Evolutionary conservation across 1,284 basidiomycete genomes (phyloP).

Genomic region (Ceratobasidium sp.): DNA sequence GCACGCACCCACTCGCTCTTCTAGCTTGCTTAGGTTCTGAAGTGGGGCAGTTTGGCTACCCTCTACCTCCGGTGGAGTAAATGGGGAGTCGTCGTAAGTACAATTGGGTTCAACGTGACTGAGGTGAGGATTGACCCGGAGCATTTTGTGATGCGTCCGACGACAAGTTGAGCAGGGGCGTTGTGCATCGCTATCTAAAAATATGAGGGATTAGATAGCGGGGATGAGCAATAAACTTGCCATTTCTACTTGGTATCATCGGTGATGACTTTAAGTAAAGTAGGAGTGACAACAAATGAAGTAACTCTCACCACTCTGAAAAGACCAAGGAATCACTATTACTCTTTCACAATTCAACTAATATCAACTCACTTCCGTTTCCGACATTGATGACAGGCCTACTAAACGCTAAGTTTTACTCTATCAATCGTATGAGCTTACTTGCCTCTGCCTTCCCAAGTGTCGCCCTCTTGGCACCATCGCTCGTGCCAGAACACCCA

Average conservation of each 20-base stretch:
- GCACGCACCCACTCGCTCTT: slow-evolving; percentile 20
- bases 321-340: neutral
- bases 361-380: slow-evolving; percentile 25
- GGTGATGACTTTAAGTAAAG: neutral
- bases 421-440: neutral
- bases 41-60: neutral
- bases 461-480: neutral
- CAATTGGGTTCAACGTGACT: slow-evolving; percentile 17
- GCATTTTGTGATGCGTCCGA: slow-evolving; percentile 23
- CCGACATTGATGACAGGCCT: slow-evolving; percentile 33
- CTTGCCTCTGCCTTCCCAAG: slow-evolving; percentile 6
- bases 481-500: neutral
- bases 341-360: neutral
- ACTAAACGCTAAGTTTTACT: neutral
- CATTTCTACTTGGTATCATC: slow-evolving; percentile 13
- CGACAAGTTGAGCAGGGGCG: slow-evolving; percentile 23
- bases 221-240: neutral
- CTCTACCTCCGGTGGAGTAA: neutral
- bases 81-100: slow-evolving; percentile 15
- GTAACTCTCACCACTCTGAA: slow-evolving; percentile 16
- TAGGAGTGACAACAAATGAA: neutral
- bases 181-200: slow-evolving; percentile 5
- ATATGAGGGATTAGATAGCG: neutral
- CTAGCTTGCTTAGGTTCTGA: neutral
- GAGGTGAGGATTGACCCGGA: slow-evolving; percentile 26